phyloP scores from a whole-genome alignment of 83 land plant genomes.

The Thuja plicata region DNA sequence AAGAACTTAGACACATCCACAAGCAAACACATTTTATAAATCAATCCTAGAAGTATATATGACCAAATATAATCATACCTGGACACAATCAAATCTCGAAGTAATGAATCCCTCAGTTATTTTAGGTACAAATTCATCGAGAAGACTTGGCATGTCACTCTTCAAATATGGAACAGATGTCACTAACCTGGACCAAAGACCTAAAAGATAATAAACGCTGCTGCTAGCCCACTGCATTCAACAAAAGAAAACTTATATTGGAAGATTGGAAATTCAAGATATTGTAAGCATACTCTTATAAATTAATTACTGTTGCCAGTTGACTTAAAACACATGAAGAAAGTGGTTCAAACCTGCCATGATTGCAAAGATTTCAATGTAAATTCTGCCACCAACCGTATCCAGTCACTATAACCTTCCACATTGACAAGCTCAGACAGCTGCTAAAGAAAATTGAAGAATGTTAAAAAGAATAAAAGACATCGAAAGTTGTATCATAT shows the following conservation, averaged over 20 bases:
- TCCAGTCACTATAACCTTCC: constrained; percentile 94
- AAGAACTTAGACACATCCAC: background rate
- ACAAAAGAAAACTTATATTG: background rate
- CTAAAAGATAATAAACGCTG: constrained; percentile 91
- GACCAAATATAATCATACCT: constrained; percentile 39
- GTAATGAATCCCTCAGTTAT: constrained; percentile 89
- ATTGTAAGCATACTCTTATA: background rate
- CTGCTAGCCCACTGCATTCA: constrained; percentile 90
- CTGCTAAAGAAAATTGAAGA: constrained; percentile 38
- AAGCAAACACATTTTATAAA: background rate
- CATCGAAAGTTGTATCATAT: background rate
- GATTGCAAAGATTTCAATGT: constrained; percentile 86
- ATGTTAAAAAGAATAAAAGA: background rate
- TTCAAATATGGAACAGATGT: constrained; percentile 93
- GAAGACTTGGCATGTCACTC: constrained; percentile 80
- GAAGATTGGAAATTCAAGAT: background rate
- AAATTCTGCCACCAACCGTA: constrained; percentile 87
- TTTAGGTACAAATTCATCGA: constrained; percentile 89
- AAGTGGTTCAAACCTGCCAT: constrained; percentile 75
- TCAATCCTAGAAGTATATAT: background rate
- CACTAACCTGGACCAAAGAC: constrained; percentile 93
- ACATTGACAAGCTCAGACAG: constrained; percentile 88
- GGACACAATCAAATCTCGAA: constrained; percentile 87
- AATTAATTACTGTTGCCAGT: background rate
- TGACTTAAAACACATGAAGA: background rate